phyloP scores from a whole-genome alignment of 2,329 filamentous ascomycete species.

The Emergomyces pasteurianus region DNA sequence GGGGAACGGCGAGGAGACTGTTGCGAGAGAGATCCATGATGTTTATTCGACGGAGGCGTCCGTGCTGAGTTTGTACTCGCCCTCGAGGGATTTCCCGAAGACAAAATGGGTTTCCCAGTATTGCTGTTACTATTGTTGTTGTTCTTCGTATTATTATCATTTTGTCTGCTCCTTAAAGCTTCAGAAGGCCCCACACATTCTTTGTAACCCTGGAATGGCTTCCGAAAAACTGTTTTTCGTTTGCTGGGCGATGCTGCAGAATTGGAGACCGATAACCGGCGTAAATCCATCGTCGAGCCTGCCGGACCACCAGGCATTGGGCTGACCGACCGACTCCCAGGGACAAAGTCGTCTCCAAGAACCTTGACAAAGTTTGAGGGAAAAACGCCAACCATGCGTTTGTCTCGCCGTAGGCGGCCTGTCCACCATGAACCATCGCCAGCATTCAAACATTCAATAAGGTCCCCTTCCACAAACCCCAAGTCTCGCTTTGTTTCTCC shows the following conservation, averaged over 20 bases:
- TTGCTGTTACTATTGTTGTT: slow-evolving; percentile 11
- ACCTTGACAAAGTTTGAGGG: slow-evolving; percentile 96
- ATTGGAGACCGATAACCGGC: slow-evolving; percentile 25
- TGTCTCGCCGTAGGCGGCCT: slow-evolving; percentile 77
- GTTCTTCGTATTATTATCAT: slow-evolving; percentile 21
- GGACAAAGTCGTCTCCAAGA: slow-evolving; percentile 72
- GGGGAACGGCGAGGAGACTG: not conserved
- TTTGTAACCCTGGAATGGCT: slow-evolving; percentile 53
- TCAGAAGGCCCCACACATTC: slow-evolving; percentile 32
- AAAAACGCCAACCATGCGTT: slow-evolving; percentile 81
- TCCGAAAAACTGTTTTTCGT: slow-evolving; percentile 47
- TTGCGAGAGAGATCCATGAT: slow-evolving; percentile 25
- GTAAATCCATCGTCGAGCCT: not conserved
- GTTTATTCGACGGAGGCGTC: slow-evolving; percentile 14
- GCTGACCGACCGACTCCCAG: slow-evolving; percentile 40
- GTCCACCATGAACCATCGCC: slow-evolving; percentile 99
- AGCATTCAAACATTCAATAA: slow-evolving; percentile 96
- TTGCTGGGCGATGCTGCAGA: slow-evolving; percentile 41
- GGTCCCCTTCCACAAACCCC: slow-evolving; percentile 91
- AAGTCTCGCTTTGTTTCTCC: slow-evolving; percentile 92
- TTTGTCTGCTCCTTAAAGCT: slow-evolving; percentile 19
- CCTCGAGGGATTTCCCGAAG: not conserved
- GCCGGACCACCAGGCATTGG: slow-evolving; percentile 37
- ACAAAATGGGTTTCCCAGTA: not conserved
- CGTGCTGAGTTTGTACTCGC: not conserved